These are phyloP conservation scores for Barnettozyma pratensis DNA, from an alignment of 805 yeast species.

Conservation along the genomic window DNA sequence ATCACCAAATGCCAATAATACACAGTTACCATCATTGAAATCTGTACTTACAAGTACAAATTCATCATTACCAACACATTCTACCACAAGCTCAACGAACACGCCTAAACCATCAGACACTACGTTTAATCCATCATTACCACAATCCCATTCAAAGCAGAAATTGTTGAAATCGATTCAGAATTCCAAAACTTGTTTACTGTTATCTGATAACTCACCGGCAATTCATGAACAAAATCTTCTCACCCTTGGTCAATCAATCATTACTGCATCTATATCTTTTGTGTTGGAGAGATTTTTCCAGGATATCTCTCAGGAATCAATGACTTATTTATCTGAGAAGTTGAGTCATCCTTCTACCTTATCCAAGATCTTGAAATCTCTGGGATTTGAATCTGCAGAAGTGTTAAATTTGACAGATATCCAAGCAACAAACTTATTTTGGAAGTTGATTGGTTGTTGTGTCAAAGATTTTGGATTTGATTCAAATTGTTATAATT, in stretches of 20 bases:
- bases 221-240: constrained; percentile 37
- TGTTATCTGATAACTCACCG: constrained; percentile 30
- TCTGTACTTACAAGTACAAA: constrained; percentile 1
- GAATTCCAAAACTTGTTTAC: constrained; percentile 58
- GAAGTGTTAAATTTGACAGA: constrained; percentile 34
- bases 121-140: constrained; percentile 8
- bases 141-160: constrained; percentile 21
- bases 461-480: constrained; percentile 79
- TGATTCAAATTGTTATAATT: constrained; percentile 56
- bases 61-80: constrained; percentile 5
- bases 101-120: constrained; percentile 6
- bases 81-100: not conserved
- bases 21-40: constrained; percentile 5
- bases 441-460: constrained; percentile 60
- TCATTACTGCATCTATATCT: constrained; percentile 50
- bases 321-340: constrained; percentile 45
- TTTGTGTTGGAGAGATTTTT: constrained; percentile 63
- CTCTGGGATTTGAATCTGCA: constrained; percentile 27
- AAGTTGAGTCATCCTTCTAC: constrained; percentile 39
- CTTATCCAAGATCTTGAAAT: constrained; percentile 30
- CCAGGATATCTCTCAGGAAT: constrained; percentile 45
- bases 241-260: constrained; percentile 52
- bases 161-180: constrained; percentile 46
- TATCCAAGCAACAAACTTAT: constrained; percentile 47
- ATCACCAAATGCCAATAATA: not conserved